These are phyloP conservation scores for Botrytis pseudocinerea DNA, from an alignment of 2,329 filamentous ascomycete genomes.

Conservation along the genomic window DNA sequence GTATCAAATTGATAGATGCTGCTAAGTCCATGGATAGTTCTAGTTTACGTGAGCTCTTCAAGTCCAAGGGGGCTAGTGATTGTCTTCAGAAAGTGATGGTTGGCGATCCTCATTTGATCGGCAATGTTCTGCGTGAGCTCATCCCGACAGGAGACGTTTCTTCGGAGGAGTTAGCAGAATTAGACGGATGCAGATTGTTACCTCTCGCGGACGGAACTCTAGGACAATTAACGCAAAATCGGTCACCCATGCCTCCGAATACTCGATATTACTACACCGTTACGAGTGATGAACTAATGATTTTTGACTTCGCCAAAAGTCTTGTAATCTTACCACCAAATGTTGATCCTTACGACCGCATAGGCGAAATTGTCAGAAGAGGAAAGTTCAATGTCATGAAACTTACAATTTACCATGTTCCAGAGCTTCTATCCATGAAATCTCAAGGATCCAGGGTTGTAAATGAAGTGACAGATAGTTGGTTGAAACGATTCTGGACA, in stretches of 20 bases:
- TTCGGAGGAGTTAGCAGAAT: conserved; percentile 24
- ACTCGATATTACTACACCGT: conserved; percentile 27
- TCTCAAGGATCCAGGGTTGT: background rate
- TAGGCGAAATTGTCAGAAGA: conserved; percentile 13
- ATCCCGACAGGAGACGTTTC: conserved; percentile 19
- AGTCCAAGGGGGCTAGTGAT: conserved; percentile 1
- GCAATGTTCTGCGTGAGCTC: conserved; percentile 21
- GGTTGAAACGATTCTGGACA: conserved; percentile 33
- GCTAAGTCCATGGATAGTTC: conserved; percentile 27
- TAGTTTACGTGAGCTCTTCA: conserved; percentile 30
- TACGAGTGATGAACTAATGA: conserved; percentile 26
- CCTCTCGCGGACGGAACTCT: conserved; percentile 35
- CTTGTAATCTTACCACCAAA: conserved; percentile 24
- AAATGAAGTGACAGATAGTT: conserved; percentile 25
- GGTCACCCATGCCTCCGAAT: background rate
- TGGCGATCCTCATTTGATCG: conserved; percentile 20
- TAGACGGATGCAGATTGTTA: conserved; percentile 37
- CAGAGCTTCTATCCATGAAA: conserved; percentile 27
- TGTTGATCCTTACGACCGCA: background rate
- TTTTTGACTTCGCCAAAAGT: conserved; percentile 35
- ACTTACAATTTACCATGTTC: conserved; percentile 29
- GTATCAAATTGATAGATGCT: conserved; percentile 24
- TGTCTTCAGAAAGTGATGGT: conserved; percentile 23
- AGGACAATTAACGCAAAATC: conserved; percentile 26
- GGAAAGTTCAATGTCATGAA: conserved; percentile 34